Evolutionary conservation across 495 filamentous ascomycete genomes (phyloP), one percentile per base, ranked within the genome.

Genomic region (Cladorrhinum samala): DNA sequence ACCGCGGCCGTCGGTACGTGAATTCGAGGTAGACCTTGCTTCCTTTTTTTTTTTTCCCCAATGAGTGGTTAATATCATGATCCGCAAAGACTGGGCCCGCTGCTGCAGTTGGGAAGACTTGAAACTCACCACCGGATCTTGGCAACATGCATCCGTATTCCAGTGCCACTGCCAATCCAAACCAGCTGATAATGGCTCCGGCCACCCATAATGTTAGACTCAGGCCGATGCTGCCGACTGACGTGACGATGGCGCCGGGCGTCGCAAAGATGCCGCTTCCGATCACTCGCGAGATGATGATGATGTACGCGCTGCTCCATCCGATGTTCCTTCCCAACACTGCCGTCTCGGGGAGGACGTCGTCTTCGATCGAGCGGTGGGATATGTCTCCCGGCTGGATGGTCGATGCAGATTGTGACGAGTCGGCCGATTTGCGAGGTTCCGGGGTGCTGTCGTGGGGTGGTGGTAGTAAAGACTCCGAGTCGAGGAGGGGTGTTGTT

Each of bases 181-280:
- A 84, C 19, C 73, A 78, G 2, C 82, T 73, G 5, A 88, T 70
- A 8, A 82, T 49, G 0, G 83, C 80, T 3, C 85, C 85, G 0
- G 78, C 69, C 2, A 85, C 50, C 86, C 85, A 91, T 18, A 89
- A 56, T 17, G 78, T 54, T 2, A 89, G 58, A 0, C 81, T 77
- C 16, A 87, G 65, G 2, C 86, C 87, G 4, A 87, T 70, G 55
- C 85, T 89, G 1, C 86, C 86, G 9, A 81, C 77, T 0, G 82
- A 81, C 21, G 76, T 73, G n/a, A 83, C 69, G 50, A 91, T 86
- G 9, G 78, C 73, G 9, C 85, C 84, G 0, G 85, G 86, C 0
- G 83, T 87, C 2, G 85, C 83, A 61, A 89, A 91, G 54, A 91
- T 86, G 25, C 86, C 86, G 58, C 77, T 82, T 0, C 87, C 87